Conservation (phyloP, 768 basidiomycete species). For the Tricholoma hemisulphureum region DNA sequence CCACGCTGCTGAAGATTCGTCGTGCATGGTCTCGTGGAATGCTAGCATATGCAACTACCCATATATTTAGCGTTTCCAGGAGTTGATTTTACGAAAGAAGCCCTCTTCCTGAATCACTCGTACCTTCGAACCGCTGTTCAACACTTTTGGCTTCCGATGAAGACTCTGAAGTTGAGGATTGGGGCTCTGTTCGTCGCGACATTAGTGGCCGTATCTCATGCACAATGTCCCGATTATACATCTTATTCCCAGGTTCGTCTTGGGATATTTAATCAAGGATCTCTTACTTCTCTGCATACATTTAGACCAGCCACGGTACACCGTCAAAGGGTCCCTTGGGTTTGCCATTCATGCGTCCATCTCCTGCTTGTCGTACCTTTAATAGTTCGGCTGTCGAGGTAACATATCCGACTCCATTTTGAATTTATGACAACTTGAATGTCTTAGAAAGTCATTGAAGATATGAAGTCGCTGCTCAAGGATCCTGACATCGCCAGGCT, state of each 20-base stretch:
- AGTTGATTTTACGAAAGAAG: constrained; percentile 14
- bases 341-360: constrained; percentile 73
- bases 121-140: not conserved
- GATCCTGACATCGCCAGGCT: constrained; percentile 76
- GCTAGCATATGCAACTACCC: constrained; percentile 17
- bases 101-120: not conserved
- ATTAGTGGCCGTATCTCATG: constrained; percentile 25
- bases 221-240: constrained; percentile 63
- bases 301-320: constrained; percentile 57
- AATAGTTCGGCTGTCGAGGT: constrained; percentile 76
- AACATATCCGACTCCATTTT: constrained; percentile 2
- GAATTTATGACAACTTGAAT: not conserved
- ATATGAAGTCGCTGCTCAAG: constrained; percentile 69
- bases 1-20: not conserved
- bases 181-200: constrained; percentile 22
- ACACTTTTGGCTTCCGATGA: constrained; percentile 12
- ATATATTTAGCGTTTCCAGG: constrained; percentile 12
- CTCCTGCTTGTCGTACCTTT: constrained; percentile 69
- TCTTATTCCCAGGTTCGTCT: constrained; percentile 50
- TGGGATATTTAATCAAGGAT: not conserved
- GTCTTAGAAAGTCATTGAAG: constrained; percentile 63
- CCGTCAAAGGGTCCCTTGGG: constrained; percentile 58
- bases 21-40: constrained; percentile 12
- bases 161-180: constrained; percentile 24
- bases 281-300: not conserved